These are phyloP conservation scores for Cladosporium austrohemisphaericum DNA, from an alignment of 2,329 filamentous ascomycete species.

Conservation along the genomic window DNA sequence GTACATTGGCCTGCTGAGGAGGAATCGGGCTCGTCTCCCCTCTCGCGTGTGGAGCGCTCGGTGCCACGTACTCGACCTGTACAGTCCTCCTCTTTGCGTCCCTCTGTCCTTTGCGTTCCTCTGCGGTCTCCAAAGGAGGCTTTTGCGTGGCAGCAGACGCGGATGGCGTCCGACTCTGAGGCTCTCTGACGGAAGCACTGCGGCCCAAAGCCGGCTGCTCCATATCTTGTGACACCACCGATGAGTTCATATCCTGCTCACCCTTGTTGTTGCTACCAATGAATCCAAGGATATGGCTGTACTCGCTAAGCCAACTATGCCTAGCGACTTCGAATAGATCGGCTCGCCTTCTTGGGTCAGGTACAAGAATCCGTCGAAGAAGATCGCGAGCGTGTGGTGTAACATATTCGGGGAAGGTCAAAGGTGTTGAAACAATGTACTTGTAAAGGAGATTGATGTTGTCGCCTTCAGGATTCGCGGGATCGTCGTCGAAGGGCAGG, in stretches of 20 bases:
- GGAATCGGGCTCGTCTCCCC: slow-evolving; percentile 50
- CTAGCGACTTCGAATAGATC: slow-evolving; percentile 96
- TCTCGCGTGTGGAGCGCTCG: slow-evolving; percentile 77
- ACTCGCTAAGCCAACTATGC: slow-evolving; percentile 97
- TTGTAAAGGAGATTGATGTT: slow-evolving; percentile 99
- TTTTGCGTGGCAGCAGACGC: slow-evolving; percentile 16
- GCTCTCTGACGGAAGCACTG: slow-evolving; percentile 88
- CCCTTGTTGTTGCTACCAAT: slow-evolving; percentile 95
- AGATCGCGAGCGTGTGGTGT: slow-evolving; percentile 94
- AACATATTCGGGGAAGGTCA: slow-evolving; percentile 98
- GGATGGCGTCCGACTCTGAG: slow-evolving; percentile 50
- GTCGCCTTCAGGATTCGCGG: slow-evolving; percentile 95
- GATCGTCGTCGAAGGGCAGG: slow-evolving; percentile 95
- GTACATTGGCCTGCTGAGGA: slow-evolving; percentile 30
- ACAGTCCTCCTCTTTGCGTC: slow-evolving; percentile 92
- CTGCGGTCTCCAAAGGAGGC: slow-evolving; percentile 18
- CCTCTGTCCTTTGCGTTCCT: slow-evolving; percentile 47
- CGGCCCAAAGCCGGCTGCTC: slow-evolving; percentile 67
- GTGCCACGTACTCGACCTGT: slow-evolving; percentile 95
- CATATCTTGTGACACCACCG: slow-evolving; percentile 53
- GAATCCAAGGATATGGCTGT: slow-evolving; percentile 91
- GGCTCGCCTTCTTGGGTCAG: slow-evolving; percentile 88
- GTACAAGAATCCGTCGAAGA: slow-evolving; percentile 86
- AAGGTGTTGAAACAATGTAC: slow-evolving; percentile 94
- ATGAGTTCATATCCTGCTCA: slow-evolving; percentile 77